Evolutionary conservation across 75 land plant genomes (phyloP).

Genomic region (Adiantum capillusveneris): DNA sequence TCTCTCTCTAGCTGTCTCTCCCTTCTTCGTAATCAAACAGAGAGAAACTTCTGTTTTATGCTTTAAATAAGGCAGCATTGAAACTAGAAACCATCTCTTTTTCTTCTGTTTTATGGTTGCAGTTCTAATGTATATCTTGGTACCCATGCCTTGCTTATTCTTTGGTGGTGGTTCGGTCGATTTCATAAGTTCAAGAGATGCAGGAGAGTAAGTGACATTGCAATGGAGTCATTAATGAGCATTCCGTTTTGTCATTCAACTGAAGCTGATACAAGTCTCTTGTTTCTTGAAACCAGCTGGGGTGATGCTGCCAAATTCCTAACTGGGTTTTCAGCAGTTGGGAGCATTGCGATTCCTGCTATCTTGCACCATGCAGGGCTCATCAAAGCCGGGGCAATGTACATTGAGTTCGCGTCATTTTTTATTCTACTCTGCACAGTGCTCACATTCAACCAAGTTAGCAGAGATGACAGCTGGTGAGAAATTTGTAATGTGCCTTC

Average conservation of each 20-base stretch:
- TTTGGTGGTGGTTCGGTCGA: conserved; percentile 79
- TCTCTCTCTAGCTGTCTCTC: too few relatives aligned
- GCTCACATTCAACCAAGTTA: conserved; percentile 68
- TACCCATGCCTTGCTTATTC: conserved; percentile 97
- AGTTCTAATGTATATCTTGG: conserved; percentile 93
- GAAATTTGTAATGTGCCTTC: too few relatives aligned
- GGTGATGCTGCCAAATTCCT: conserved; percentile 80
- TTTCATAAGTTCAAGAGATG: conserved; percentile 58
- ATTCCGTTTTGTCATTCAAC: background rate
- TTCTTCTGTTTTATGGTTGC: conserved; percentile 6
- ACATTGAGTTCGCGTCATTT: conserved; percentile 74
- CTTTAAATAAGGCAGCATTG: too few relatives aligned
- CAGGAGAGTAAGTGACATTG: conserved; percentile 52
- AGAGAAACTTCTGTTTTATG: too few relatives aligned
- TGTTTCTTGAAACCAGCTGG: conserved; percentile 49
- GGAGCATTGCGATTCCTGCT: conserved; percentile 93
- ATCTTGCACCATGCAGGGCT: conserved; percentile 79
- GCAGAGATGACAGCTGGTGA: conserved; percentile 72
- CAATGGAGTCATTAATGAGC: background rate
- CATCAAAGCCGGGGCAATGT: conserved; percentile 84
- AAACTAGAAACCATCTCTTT: background rate
- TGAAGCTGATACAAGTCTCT: background rate
- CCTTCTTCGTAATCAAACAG: too few relatives aligned
- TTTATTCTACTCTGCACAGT: conserved; percentile 77
- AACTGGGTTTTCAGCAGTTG: conserved; percentile 88